These are phyloP conservation scores for Pseudocercospora fijiensis DNA, from an alignment of 2,329 filamentous ascomycete genomes.

Conservation along the genomic window DNA sequence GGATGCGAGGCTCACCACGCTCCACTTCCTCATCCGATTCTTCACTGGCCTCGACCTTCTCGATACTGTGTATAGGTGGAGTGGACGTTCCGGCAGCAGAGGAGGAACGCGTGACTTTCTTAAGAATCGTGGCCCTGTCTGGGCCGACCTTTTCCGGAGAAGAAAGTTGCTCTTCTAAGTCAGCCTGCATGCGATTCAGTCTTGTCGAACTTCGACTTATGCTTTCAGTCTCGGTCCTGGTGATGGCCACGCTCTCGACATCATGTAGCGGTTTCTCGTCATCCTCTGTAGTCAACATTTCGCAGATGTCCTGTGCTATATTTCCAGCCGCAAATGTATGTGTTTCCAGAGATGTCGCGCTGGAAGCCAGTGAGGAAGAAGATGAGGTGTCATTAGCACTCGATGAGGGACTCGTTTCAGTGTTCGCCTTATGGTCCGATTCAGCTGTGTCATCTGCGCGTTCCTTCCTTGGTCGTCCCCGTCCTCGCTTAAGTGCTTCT, in stretches of 20 bases:
- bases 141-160: slow-evolving; percentile 16
- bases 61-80: slow-evolving; percentile 32
- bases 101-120: slow-evolving; percentile 14
- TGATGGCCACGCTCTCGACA: slow-evolving; percentile 12
- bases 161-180: slow-evolving; percentile 8
- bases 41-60: slow-evolving; percentile 24
- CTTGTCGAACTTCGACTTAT: slow-evolving; percentile 8
- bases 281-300: slow-evolving; percentile 33
- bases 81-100: slow-evolving; percentile 15
- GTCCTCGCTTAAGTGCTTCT: slow-evolving; percentile 23
- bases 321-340: slow-evolving; percentile 28
- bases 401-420: slow-evolving; percentile 28
- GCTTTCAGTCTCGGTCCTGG: slow-evolving; percentile 10
- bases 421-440: neutral
- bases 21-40: slow-evolving; percentile 28
- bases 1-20: slow-evolving; percentile 42
- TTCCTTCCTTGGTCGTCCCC: slow-evolving; percentile 28
- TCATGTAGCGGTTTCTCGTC: slow-evolving; percentile 4
- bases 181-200: slow-evolving; percentile 1
- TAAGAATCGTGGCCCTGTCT: slow-evolving; percentile 14
- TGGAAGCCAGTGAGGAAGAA: slow-evolving; percentile 31
- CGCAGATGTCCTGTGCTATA: slow-evolving; percentile 35
- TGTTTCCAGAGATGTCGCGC: slow-evolving; percentile 33
- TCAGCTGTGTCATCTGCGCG: slow-evolving; percentile 16
- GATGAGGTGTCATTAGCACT: slow-evolving; percentile 28